Evolutionary conservation across 1,284 basidiomycete species (phyloP).

Genomic region (Thecaphora frezii): DNA sequence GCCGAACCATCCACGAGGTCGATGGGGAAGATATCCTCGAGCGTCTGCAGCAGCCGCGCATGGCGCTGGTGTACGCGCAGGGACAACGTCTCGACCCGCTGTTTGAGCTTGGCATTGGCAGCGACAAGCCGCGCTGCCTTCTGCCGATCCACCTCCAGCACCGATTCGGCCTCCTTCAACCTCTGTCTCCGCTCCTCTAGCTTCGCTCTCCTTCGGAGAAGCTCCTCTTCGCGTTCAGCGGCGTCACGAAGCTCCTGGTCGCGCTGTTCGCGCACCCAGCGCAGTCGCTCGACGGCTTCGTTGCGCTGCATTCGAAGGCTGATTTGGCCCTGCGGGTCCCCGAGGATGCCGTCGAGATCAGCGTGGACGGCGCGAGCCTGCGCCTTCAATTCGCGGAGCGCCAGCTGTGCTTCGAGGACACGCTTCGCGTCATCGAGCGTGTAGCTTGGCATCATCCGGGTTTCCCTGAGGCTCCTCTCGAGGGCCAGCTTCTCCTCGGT

Average conservation of each 20-base stretch:
- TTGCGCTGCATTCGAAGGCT: constrained; percentile 21
- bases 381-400: constrained; percentile 8
- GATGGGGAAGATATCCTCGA: constrained; percentile 55
- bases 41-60: constrained; percentile 35
- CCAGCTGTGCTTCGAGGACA: constrained; percentile 12
- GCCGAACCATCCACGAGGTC: constrained; percentile 46
- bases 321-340: constrained; percentile 1
- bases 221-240: constrained; percentile 1
- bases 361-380: constrained; percentile 3
- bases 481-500: constrained; percentile 23
- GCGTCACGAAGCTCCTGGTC: constrained; percentile 8
- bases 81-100: background rate
- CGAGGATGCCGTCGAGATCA: constrained; percentile 7
- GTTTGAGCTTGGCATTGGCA: background rate
- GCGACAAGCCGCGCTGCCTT: background rate
- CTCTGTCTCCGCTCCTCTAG: constrained; percentile 3
- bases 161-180: background rate
- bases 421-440: constrained; percentile 16
- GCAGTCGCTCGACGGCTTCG: constrained; percentile 5
- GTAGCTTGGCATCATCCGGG: constrained; percentile 41
- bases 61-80: constrained; percentile 24
- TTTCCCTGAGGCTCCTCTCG: constrained; percentile 35
- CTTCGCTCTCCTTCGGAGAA: constrained; percentile 6
- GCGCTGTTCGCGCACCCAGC: constrained; percentile 7
- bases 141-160: background rate